A percentile compares a stretch with the other conserved stretches of the same genome.
Conservation (phyloP, 2,329 filamentous ascomycete species). For the Arachnopeziza araneosa region DNA sequence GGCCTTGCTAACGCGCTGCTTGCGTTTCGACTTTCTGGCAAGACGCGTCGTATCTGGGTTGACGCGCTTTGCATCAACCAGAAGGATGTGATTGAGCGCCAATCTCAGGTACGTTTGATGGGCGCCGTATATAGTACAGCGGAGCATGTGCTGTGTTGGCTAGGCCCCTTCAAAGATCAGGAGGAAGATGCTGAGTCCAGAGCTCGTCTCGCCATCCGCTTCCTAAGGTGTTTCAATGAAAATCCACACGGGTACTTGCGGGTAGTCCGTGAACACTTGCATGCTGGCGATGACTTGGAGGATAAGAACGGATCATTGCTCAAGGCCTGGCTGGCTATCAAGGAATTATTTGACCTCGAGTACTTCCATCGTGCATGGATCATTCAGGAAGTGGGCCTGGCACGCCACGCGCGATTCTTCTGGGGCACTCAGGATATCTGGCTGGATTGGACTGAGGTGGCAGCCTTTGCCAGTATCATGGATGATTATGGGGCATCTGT, state of each 20-base stretch:
- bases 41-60: not conserved
- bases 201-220: constrained; percentile 3
- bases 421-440: constrained; percentile 27
- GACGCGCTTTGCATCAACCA: not conserved
- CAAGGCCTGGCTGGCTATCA: constrained; percentile 28
- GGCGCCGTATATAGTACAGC: not conserved
- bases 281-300: constrained; percentile 1
- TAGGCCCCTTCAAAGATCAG: constrained; percentile 2
- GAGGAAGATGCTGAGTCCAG: constrained; percentile 1
- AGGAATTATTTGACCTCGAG: constrained; percentile 32
- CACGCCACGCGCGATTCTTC: constrained; percentile 29
- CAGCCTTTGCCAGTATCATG: constrained; percentile 9
- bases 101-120: not conserved
- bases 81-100: not conserved
- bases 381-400: constrained; percentile 36
- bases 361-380: constrained; percentile 37
- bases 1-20: constrained; percentile 3
- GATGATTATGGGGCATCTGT: constrained; percentile 11
- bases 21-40: not conserved
- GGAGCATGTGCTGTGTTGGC: not conserved
- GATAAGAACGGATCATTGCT: constrained; percentile 3
- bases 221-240: constrained; percentile 4
- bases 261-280: constrained; percentile 3
- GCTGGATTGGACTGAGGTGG: constrained; percentile 10
- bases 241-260: constrained; percentile 2